phyloP scores from a whole-genome alignment of 257 asterid species.

The Solanum microdontum region DNA sequence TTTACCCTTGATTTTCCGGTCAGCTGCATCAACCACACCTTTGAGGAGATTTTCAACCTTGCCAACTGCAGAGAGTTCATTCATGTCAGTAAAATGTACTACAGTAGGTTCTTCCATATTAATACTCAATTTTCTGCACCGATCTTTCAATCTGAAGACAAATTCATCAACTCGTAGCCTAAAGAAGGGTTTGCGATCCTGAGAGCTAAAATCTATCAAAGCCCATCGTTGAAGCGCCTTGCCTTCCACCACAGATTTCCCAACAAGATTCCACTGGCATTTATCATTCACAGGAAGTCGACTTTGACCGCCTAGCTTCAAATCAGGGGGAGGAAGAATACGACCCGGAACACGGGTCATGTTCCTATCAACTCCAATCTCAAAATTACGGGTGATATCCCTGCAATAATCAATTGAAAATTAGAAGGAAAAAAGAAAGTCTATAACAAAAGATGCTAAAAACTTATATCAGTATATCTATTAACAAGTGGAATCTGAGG shows the following conservation, averaged over 20 bases:
- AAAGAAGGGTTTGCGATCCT: neutral
- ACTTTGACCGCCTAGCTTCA: conserved; percentile 35
- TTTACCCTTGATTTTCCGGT: neutral
- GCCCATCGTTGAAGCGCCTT: conserved; percentile 53
- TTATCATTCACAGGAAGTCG: conserved; percentile 25
- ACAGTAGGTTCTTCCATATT: conserved; percentile 30
- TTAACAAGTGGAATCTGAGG: too few relatives aligned
- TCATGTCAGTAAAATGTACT: conserved; percentile 8
- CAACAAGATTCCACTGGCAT: conserved; percentile 60
- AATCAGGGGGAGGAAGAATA: conserved; percentile 43
- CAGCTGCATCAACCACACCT: conserved; percentile 14
- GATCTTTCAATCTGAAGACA: conserved; percentile 21
- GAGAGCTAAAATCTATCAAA: conserved; percentile 34
- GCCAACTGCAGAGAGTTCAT: conserved; percentile 12
- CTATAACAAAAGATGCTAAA: neutral
- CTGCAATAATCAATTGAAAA: conserved; percentile 12
- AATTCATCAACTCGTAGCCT: neutral
- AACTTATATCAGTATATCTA: neutral
- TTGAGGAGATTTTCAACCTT: conserved; percentile 23
- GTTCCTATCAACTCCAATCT: conserved; percentile 20
- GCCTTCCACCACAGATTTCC: conserved; percentile 31
- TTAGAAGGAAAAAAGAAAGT: neutral
- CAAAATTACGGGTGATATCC: conserved; percentile 25
- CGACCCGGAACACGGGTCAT: conserved; percentile 57
- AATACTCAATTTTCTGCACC: conserved; percentile 30